Percentiles rank a stretch among this genome's conserved stretches.
Conservation (phyloP, 2,329 filamentous ascomycete genomes). For the Colletotrichum tanaceti region DNA sequence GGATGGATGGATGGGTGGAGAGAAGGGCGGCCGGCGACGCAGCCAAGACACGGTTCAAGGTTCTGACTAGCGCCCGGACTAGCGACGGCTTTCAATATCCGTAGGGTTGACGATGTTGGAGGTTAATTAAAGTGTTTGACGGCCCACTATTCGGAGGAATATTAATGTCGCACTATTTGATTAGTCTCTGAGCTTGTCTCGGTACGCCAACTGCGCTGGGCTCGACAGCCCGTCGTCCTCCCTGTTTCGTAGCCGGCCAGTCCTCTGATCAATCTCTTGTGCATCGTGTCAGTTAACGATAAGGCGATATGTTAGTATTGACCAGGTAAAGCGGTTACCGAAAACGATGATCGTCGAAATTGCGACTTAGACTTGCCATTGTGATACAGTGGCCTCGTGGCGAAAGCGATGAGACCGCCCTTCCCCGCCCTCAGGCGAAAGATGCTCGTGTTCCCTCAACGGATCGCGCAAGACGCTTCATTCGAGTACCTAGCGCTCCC, state of each 20-base stretch:
- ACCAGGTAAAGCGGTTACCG: background rate
- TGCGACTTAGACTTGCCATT: slow-evolving; percentile 18
- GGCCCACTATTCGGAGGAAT: slow-evolving; percentile 31
- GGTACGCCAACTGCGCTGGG: slow-evolving; percentile 12
- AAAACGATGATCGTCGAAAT: slow-evolving; percentile 8
- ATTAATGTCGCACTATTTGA: slow-evolving; percentile 37
- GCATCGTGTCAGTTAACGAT: slow-evolving; percentile 4
- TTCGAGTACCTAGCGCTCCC: too few relatives aligned
- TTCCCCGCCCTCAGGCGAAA: slow-evolving; percentile 24
- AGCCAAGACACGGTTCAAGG: slow-evolving; percentile 36
- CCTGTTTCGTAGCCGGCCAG: background rate
- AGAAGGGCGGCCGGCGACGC: background rate
- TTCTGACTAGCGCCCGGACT: slow-evolving; percentile 32
- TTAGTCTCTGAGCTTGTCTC: slow-evolving; percentile 36
- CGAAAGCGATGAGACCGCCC: slow-evolving; percentile 17
- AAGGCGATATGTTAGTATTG: slow-evolving; percentile 1
- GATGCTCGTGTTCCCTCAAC: slow-evolving; percentile 18
- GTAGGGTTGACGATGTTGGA: slow-evolving; percentile 38
- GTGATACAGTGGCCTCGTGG: slow-evolving; percentile 9
- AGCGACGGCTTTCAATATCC: slow-evolving; percentile 32
- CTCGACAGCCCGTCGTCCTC: background rate
- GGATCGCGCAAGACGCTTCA: slow-evolving; percentile 28
- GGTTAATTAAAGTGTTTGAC: slow-evolving; percentile 35
- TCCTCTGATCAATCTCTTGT: slow-evolving; percentile 16
- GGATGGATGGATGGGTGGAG: background rate